phyloP scores from a whole-genome alignment of 2,329 filamentous ascomycete species.

The Cadophora sp. region DNA sequence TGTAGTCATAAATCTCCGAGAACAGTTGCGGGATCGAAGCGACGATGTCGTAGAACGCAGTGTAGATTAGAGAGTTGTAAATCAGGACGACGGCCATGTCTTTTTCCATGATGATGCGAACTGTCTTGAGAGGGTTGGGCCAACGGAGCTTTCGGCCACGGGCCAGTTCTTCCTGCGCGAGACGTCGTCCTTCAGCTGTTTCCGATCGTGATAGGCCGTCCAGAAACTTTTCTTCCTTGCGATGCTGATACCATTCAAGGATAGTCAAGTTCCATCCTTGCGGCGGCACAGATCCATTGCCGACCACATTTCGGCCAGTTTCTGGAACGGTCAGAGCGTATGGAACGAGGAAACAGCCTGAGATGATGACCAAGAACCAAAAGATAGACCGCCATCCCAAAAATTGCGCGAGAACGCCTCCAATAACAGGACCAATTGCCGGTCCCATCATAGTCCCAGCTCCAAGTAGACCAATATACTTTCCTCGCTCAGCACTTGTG shows the following conservation, averaged over 20 bases:
- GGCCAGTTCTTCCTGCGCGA: conserved; percentile 45
- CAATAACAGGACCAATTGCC: conserved; percentile 57
- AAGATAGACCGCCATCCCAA: conserved; percentile 60
- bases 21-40: conserved; percentile 58
- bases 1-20: conserved; percentile 42
- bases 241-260: conserved; percentile 51
- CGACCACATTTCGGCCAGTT: conserved; percentile 44
- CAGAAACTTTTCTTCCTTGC: conserved; percentile 37
- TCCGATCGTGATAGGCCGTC: conserved; percentile 37
- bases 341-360: conserved; percentile 47
- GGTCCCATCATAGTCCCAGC: conserved; percentile 57
- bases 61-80: conserved; percentile 60
- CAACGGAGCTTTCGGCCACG: conserved; percentile 53
- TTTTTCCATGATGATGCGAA: conserved; percentile 61
- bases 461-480: conserved; percentile 74
- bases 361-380: conserved; percentile 58
- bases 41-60: conserved; percentile 60
- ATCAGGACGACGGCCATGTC: conserved; percentile 61
- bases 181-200: conserved; percentile 45
- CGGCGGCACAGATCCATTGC: conserved; percentile 58
- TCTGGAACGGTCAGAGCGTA: conserved; percentile 43
- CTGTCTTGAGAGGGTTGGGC: conserved; percentile 63
- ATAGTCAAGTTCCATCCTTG: conserved; percentile 64
- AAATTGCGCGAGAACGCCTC: conserved; percentile 53
- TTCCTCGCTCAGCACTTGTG: conserved; percentile 72